These are phyloP conservation scores for Shiraia sp. DNA, from an alignment of 2,329 filamentous ascomycete species.

Conservation along the genomic window DNA sequence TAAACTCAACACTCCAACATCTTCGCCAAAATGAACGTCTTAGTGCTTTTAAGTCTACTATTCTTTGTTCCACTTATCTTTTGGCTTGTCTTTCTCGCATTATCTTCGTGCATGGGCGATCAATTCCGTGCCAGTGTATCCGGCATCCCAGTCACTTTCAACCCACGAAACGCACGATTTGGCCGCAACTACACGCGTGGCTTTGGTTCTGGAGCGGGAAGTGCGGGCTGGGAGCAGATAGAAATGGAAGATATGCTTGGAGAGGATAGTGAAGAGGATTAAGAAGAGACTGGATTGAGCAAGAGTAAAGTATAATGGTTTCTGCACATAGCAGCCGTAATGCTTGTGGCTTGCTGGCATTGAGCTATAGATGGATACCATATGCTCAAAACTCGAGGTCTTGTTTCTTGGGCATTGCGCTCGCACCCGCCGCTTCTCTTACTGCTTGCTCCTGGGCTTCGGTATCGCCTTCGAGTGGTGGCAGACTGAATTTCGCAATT, in stretches of 20 bases:
- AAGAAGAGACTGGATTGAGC: not conserved
- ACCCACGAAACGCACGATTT: constrained; percentile 53
- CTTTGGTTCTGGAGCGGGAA: constrained; percentile 57
- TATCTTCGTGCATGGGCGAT: constrained; percentile 61
- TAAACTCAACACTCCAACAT: constrained; percentile 4
- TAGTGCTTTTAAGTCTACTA: constrained; percentile 36
- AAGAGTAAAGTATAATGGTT: no score
- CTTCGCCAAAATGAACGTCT: constrained; percentile 35
- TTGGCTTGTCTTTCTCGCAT: constrained; percentile 54
- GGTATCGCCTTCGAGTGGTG: constrained; percentile 78
- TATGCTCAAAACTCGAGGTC: constrained; percentile 69
- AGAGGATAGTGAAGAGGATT: constrained; percentile 40
- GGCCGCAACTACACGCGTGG: constrained; percentile 60
- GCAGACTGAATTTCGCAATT: constrained; percentile 86
- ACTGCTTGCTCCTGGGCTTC: constrained; percentile 59
- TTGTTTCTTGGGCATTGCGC: constrained; percentile 56
- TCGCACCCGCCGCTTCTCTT: constrained; percentile 40
- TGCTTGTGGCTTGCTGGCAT: not conserved
- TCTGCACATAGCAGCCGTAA: no score
- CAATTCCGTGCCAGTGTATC: constrained; percentile 51
- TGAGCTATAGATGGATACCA: no score
- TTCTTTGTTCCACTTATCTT: constrained; percentile 43
- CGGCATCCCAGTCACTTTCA: constrained; percentile 45
- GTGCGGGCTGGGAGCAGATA: constrained; percentile 63
- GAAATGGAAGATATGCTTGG: constrained; percentile 65